Percentiles rank a stretch among this genome's conserved stretches.
These are phyloP conservation scores for Posidonia australis DNA, from an alignment of 106 monocot genomes.

Conservation along the genomic window DNA sequence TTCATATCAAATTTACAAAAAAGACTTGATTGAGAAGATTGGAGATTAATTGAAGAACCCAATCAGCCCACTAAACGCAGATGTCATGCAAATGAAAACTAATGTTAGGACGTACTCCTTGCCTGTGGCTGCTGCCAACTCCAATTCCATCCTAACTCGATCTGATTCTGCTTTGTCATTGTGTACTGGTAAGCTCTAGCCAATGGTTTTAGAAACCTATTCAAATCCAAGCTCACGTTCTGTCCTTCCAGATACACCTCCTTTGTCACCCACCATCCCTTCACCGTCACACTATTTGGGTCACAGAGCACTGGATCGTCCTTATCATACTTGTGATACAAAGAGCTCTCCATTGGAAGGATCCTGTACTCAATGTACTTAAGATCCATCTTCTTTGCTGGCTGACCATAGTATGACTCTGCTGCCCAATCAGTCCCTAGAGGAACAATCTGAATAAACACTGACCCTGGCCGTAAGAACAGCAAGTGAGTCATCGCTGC, in stretches of 20 bases:
- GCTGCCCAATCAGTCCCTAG: constrained; percentile 46
- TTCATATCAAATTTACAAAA: no score
- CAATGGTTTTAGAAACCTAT: constrained; percentile 20
- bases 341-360: constrained; percentile 43
- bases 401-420: constrained; percentile 41
- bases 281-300: constrained; percentile 37
- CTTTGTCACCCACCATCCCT: constrained; percentile 62
- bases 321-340: constrained; percentile 29
- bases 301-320: constrained; percentile 37
- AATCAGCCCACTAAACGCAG: background rate
- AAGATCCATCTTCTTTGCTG: constrained; percentile 47
- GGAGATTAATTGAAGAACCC: background rate
- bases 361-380: constrained; percentile 46
- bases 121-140: background rate
- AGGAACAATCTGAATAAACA: constrained; percentile 55
- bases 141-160: background rate
- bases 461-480: constrained; percentile 50
- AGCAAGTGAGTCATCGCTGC: constrained; percentile 43
- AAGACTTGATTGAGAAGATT: background rate
- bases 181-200: constrained; percentile 18
- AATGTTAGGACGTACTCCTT: no score
- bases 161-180: constrained; percentile 1
- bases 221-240: constrained; percentile 48
- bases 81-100: no score
- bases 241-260: constrained; percentile 57